Evolutionary conservation across 78 protist genomes (phyloP), one percentile per base, ranked within the genome.

Genomic region (Speleostelium caveatum): DNA sequence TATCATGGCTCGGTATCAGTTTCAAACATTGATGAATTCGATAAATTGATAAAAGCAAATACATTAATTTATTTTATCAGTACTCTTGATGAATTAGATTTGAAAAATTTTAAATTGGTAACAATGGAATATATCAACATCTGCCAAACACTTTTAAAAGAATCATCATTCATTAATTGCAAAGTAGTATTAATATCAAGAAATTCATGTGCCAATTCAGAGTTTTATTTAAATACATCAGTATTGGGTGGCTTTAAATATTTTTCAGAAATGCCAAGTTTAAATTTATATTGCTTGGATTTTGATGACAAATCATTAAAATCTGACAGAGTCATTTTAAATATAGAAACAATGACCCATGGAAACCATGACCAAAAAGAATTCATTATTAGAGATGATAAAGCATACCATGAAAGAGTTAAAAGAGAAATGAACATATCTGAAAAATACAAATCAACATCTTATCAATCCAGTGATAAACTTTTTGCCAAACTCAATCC

Each of bases 241-340:
- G 36, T 74, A 26, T 45, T 74, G n/a, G 83, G 83, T 59, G 39
- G 42, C 49, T 74, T 35, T 56, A 24, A 68, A 30, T 74, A 74
- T 21, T 74, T 74, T 53, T 63, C 35, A 6, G 83, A 74, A 39
- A 39, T 59, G 30, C 66, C 10, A 19, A 12, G 21, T 19, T 56
- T 56, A 56, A 56, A 56, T 56, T 21, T 56, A 21, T 56, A 56
- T 56, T 0, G 14, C 56, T n/a, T n/a, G n/a, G 91, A 83, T 60
- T 51, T 83, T 17, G 91, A 83, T 45, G 4, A 21, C 6, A 39
- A 58, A 42, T 38, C 80, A 45, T 10, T 45, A 14, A 6, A 45
- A 45, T 45, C 53, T 45, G n/a, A 14, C 6, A 45, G n/a, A 14
- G n/a, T 14, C 10, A 10, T 14, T 14, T 6, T 14, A 14, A 14